Conservation (phyloP, 495 filamentous ascomycete species). For the Hypoxylon intermedium region DNA sequence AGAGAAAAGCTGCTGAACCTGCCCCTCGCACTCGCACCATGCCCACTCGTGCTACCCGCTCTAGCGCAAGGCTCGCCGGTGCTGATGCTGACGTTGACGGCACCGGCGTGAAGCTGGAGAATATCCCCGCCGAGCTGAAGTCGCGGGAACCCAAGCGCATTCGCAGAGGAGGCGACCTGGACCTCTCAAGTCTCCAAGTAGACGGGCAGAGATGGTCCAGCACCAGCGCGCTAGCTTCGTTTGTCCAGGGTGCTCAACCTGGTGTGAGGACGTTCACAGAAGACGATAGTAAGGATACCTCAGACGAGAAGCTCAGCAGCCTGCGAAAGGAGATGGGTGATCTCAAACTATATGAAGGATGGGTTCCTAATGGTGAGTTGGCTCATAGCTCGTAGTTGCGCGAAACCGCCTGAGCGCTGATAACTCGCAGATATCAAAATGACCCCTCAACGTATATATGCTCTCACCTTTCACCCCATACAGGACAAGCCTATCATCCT, state of each 20-base stretch:
- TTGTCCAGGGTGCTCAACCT: slow-evolving; percentile 72
- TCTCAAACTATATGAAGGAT: slow-evolving; percentile 80
- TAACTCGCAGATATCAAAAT: slow-evolving; percentile 79
- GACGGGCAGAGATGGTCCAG: slow-evolving; percentile 70
- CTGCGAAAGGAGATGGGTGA: slow-evolving; percentile 82
- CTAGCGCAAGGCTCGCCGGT: slow-evolving; percentile 60
- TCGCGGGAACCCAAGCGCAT: slow-evolving; percentile 48
- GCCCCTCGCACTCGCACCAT: slow-evolving; percentile 42
- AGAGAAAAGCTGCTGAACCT: slow-evolving; percentile 40
- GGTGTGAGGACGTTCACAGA: slow-evolving; percentile 80
- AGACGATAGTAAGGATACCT: slow-evolving; percentile 81
- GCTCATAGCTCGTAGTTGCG: neutral
- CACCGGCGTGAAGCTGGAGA: slow-evolving; percentile 28
- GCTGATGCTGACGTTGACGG: slow-evolving; percentile 45
- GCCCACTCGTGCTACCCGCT: slow-evolving; percentile 59
- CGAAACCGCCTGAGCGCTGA: slow-evolving; percentile 27
- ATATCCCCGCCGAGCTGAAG: slow-evolving; percentile 41
- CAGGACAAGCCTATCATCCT: slow-evolving; percentile 88
- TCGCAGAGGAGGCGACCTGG: slow-evolving; percentile 61
- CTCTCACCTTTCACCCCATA: slow-evolving; percentile 88
- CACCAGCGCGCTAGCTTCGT: slow-evolving; percentile 40
- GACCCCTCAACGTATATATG: slow-evolving; percentile 86
- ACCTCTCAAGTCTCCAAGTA: slow-evolving; percentile 78
- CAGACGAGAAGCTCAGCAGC: slow-evolving; percentile 75
- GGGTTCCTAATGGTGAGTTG: slow-evolving; percentile 73